Evolutionary conservation across 1,139 yeast species (phyloP).

Genomic region (Yamadazyma siamensis): DNA sequence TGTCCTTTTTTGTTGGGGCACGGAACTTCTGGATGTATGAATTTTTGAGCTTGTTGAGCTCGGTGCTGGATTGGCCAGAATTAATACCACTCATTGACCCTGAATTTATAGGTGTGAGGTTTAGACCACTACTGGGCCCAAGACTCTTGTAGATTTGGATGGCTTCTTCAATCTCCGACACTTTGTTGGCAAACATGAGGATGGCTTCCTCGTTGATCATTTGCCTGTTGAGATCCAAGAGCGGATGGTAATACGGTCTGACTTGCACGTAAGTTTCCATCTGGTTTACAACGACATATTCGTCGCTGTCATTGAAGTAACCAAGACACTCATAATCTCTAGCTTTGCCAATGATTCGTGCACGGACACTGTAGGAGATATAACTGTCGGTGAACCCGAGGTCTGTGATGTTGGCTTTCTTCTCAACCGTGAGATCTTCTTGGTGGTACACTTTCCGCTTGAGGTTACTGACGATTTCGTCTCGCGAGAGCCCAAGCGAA

Average conservation of each 20-base stretch:
- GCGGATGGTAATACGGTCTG: conserved; percentile 21
- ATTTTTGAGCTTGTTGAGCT: conserved; percentile 29
- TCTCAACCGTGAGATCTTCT: conserved; percentile 2
- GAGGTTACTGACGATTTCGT: conserved; percentile 24
- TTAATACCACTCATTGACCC: too few species aligned
- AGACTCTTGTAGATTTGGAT: conserved; percentile 23
- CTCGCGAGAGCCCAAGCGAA: conserved; percentile 29
- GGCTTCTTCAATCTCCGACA: conserved; percentile 23
- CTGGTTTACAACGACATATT: conserved; percentile 37
- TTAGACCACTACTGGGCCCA: not conserved
- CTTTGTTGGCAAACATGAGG: conserved; percentile 24
- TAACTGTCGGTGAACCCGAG: conserved; percentile 30
- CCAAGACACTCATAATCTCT: conserved; percentile 24
- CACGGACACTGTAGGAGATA: conserved; percentile 34
- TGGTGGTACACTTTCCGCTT: conserved; percentile 7
- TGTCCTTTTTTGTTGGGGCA: conserved; percentile 8
- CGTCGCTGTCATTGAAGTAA: conserved; percentile 20
- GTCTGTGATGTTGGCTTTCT: conserved; percentile 21
- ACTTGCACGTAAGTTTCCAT: conserved; percentile 27
- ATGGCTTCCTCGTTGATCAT: conserved; percentile 35
- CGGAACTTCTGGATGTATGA: conserved; percentile 24
- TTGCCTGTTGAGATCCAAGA: conserved; percentile 26
- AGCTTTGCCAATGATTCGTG: conserved; percentile 34
- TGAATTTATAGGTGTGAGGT: conserved; percentile 3
- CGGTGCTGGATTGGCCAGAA: conserved; percentile 15